A percentile compares a stretch with the other conserved stretches of the same genome.
Evolutionary conservation across 495 filamentous ascomycete species (phyloP).

Genomic region (Thozetella sp.): DNA sequence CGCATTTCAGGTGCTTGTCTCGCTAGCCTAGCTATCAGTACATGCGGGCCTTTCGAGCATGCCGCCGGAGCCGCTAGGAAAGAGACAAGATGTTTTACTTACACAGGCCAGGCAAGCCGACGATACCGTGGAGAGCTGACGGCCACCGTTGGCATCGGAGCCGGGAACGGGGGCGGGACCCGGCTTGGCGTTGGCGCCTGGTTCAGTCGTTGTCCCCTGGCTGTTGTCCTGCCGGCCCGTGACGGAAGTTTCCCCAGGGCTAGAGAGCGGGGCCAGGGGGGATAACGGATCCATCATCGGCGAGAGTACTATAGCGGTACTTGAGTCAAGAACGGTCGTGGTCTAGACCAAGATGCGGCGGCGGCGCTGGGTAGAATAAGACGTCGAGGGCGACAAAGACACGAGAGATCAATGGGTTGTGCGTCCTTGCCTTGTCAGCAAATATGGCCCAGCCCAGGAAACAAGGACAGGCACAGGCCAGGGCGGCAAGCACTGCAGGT

Average conservation of each 20-base stretch:
- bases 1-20: slow-evolving; percentile 52
- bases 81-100: slow-evolving; percentile 24
- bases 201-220: background rate
- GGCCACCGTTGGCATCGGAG: slow-evolving; percentile 20
- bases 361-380: background rate
- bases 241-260: background rate
- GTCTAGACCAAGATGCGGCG: too few species aligned
- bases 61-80: slow-evolving; percentile 13
- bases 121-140: slow-evolving; percentile 37
- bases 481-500: too few species aligned
- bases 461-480: too few species aligned
- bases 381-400: background rate
- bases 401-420: too few species aligned
- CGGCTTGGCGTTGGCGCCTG: slow-evolving; percentile 26
- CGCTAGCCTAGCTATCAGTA: slow-evolving; percentile 32
- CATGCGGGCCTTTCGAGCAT: slow-evolving; percentile 10
- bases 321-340: background rate
- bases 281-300: background rate
- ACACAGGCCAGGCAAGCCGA: slow-evolving; percentile 51
- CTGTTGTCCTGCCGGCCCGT: too few species aligned
- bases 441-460: too few species aligned
- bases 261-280: background rate
- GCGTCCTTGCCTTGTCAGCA: too few species aligned
- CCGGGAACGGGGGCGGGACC: slow-evolving; percentile 29
- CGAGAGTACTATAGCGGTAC: background rate